Percentiles rank a stretch among this genome's conserved stretches.
These are phyloP conservation scores for Gossypium aridum DNA, from an alignment of 441 rosid genomes.

Conservation along the genomic window DNA sequence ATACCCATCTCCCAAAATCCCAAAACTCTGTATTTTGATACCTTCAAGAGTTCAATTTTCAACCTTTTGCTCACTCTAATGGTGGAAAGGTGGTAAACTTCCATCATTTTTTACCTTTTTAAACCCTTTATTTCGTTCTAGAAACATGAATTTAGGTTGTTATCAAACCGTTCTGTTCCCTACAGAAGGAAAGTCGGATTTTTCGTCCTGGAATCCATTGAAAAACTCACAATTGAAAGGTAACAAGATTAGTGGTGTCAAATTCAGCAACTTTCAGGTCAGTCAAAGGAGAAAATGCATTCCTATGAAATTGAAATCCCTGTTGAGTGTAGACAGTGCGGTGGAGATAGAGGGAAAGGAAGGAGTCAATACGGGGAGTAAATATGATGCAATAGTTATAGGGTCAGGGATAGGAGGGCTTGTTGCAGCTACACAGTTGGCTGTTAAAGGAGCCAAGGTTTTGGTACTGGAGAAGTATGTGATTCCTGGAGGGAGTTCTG, in stretches of 20 bases:
- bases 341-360: constrained; percentile 25
- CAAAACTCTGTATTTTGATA: not conserved
- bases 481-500: constrained; percentile 98
- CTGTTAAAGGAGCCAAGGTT: constrained; percentile 86
- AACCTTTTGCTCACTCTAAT: not conserved
- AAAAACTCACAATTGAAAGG: constrained; percentile 17
- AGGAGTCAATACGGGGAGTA: constrained; percentile 19
- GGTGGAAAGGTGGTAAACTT: not conserved
- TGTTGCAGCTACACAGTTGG: constrained; percentile 85
- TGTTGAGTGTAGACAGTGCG: constrained; percentile 33
- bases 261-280: constrained; percentile 11
- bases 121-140: not conserved
- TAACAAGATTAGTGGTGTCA: constrained; percentile 12
- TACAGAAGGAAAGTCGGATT: not conserved
- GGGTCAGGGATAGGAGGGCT: constrained; percentile 94
- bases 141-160: constrained; percentile 8
- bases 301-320: constrained; percentile 27
- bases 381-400: constrained; percentile 74
- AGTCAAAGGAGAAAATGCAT: constrained; percentile 16
- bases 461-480: constrained; percentile 86
- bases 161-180: constrained; percentile 1
- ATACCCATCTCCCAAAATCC: not conserved
- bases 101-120: not conserved
- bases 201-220: not conserved
- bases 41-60: not conserved